These are phyloP conservation scores for Croton setiger DNA, from an alignment of 441 rosid genomes.

Conservation along the genomic window DNA sequence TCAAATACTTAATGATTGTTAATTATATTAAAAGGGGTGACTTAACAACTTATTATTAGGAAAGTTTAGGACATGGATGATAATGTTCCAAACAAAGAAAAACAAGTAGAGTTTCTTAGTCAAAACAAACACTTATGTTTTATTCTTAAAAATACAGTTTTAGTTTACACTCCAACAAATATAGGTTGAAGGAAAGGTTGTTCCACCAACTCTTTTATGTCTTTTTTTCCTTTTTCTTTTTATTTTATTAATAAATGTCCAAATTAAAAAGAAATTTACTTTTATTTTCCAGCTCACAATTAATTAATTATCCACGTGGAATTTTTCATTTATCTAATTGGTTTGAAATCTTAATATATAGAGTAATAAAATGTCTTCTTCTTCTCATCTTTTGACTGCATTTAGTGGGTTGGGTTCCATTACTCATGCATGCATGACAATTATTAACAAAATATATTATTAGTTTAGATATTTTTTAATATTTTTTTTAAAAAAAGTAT, in stretches of 20 bases:
- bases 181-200: constrained; percentile 24
- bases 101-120: constrained; percentile 21
- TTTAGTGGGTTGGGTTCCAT: not conserved
- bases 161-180: constrained; percentile 12
- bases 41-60: constrained; percentile 1
- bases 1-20: constrained; percentile 1
- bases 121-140: constrained; percentile 16
- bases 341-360: not conserved
- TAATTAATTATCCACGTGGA: not conserved
- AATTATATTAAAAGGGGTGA: not conserved
- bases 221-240: not conserved
- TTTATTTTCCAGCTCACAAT: not conserved
- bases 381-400: not conserved
- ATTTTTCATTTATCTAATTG: not conserved
- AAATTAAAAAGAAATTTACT: not conserved
- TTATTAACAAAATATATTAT: too few relatives aligned
- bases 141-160: constrained; percentile 21
- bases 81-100: constrained; percentile 7
- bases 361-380: not conserved
- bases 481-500: too few relatives aligned
- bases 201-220: constrained; percentile 25
- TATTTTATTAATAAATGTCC: not conserved
- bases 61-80: not conserved
- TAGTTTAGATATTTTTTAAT: too few relatives aligned
- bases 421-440: too few relatives aligned